Base-by-base conservation (phyloP, 169 alveolate species). In the Neospora caninum region DNA sequence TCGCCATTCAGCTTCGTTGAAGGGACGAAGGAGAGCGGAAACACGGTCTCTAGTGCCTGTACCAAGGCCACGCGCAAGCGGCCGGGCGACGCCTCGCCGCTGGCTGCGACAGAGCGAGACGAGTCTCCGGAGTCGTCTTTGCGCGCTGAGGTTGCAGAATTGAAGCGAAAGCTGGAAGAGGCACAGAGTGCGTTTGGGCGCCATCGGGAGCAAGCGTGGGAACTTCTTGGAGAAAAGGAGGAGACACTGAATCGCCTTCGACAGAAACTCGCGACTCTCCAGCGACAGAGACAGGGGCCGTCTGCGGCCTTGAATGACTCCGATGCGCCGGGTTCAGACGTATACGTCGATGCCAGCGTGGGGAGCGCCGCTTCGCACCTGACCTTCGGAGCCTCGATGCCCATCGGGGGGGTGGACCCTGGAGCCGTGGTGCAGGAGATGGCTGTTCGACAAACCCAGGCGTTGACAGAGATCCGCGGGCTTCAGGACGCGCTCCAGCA, bases 191-290 rank as follows among this genome's bases (percentile, higher is more conserved):
- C 53, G 89, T 49, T 82, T 13, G 27, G 39, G 64, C 89, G 67
- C 4, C 89, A 82, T 41, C 53, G 67, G 38, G 89, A 82, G 25
- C 89, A 82, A 1, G 89, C 89, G 64, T 27, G 89, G 39, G 89
- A 4, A 67, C 89, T 82, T 13, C 38, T 82, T 9, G 69, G 67
- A 36, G 34, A 82, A 36, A 82, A 82, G 38, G 89, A 82, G 20
- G 89, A 82, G 25, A 67, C 67, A 7, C 38, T 82, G 4, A 38
- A 4, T 20, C 89, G 89, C 25, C 43, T 82, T 9, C 64, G 39
- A 36, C 89, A 82, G 69, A 82, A 82, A 36, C 34, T 82, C 10
- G 41, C 41, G 42, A 18, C 38, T 7, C 41, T 82, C 0, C 89
- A 82, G 64, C 53, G 67, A 31, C 89, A 43, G 89, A 38, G 38